Percentiles rank a stretch among this genome's conserved stretches.
Evolutionary conservation across 1,139 yeast genomes (phyloP).

Genomic region (Nakaseomyces uthaithaninus): DNA sequence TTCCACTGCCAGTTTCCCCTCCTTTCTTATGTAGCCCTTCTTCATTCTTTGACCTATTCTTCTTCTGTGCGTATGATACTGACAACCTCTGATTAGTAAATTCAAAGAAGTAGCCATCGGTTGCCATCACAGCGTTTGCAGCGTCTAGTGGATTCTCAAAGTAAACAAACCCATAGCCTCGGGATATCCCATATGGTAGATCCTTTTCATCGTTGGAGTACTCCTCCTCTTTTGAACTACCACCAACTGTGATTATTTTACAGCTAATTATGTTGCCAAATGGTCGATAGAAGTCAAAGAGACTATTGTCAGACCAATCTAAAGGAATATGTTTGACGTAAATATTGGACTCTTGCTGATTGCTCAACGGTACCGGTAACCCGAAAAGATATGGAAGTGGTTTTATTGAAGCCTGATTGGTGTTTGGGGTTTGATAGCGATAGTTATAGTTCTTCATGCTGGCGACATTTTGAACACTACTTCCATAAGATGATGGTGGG

Average conservation of each 20-base stretch:
- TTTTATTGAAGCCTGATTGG: background rate
- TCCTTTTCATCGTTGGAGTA: conserved; percentile 10
- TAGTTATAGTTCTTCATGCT: background rate
- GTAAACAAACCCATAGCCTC: conserved; percentile 48
- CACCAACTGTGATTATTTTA: conserved; percentile 41
- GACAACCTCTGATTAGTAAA: conserved; percentile 19
- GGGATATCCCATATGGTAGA: conserved; percentile 30
- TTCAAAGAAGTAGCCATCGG: conserved; percentile 33
- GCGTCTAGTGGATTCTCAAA: conserved; percentile 41
- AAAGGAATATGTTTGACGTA: conserved; percentile 31
- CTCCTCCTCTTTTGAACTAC: conserved; percentile 18
- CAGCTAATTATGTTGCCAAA: conserved; percentile 42
- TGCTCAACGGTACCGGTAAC: conserved; percentile 29
- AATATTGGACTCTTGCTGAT: conserved; percentile 32
- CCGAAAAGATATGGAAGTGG: conserved; percentile 7
- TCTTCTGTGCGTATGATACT: conserved; percentile 31
- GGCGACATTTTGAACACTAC: conserved; percentile 8
- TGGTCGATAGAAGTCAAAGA: conserved; percentile 26
- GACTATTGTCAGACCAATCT: conserved; percentile 28
- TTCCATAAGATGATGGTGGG: conserved; percentile 7
- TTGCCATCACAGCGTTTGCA: conserved; percentile 39
- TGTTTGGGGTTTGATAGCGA: background rate
- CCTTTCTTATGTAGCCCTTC: background rate
- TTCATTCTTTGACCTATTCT: background rate
- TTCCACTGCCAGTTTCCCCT: background rate